Evolutionary conservation across 768 basidiomycete genomes (phyloP), one percentile per base, ranked within the genome.

Genomic region (Leccinum incarnatum): DNA sequence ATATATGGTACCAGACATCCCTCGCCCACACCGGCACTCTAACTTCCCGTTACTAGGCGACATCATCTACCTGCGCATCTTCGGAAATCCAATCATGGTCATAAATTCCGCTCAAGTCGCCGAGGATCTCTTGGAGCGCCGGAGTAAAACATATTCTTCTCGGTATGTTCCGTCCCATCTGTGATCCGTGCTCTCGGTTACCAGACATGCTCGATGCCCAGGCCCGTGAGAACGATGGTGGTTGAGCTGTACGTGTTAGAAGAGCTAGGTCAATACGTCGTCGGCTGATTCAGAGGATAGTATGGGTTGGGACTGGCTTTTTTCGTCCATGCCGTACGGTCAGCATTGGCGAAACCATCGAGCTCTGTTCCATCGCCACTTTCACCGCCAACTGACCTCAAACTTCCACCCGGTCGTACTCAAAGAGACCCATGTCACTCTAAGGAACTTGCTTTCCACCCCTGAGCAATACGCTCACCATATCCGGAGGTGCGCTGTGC

Each of bases 271-370:
- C 21, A 15, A 19, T 29, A 30, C 23, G 29, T 37, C 30, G 25
- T 40, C 23, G 23, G 32, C 54, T 57, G 4, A 56, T 47, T 45
- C 30, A 37, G 15, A 5, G 10, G 40, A 25, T 48, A 81, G 79
- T 48, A 78, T 81, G 61, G 80, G 80, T 6, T 81, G 76, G 75
- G 72, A 77, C 58, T 81, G 79, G 79, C 62, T 79, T 5, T 76
- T 80, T 61, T 78, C 77, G 1, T 69, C 74, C n/a, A 70, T 77
- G 65, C 66, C 67, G 5, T 79, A 75, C 50, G 78, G 79, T 12
- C 58, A 49, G 10, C 64, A 57, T 49, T 79, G 75, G 75, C 67
- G 66, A 51, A 66, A 69, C 8, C 79, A 79, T 64, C 69, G 77
- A 50, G 68, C 65, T 3, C 64, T 76, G 12, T 78, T 80, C 32